These are phyloP conservation scores for Teunomyces funiuensis DNA, from an alignment of 805 yeast genomes.

Conservation along the genomic window DNA sequence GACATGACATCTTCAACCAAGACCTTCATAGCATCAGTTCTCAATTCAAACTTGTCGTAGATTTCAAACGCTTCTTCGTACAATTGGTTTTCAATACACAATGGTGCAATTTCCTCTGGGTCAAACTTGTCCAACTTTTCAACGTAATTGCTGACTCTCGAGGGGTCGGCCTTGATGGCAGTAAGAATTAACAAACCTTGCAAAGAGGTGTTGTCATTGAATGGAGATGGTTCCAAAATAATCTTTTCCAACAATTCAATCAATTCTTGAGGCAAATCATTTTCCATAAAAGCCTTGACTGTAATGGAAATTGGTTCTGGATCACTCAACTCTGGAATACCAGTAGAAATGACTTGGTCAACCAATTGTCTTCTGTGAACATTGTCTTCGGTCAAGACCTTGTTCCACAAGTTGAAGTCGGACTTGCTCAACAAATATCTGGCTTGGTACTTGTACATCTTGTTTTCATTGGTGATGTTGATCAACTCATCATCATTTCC, in stretches of 20 bases:
- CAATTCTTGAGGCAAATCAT: constrained; percentile 87
- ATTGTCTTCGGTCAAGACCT: constrained; percentile 73
- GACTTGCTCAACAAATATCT: constrained; percentile 87
- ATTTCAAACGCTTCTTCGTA: constrained; percentile 94
- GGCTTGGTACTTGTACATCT: constrained; percentile 99
- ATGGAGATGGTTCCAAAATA: constrained; percentile 95
- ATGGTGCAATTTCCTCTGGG: constrained; percentile 89
- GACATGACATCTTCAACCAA: constrained; percentile 92
- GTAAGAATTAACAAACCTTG: constrained; percentile 92
- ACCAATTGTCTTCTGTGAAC: constrained; percentile 86
- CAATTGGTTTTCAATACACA: constrained; percentile 84
- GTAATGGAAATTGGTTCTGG: constrained; percentile 94
- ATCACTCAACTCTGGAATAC: constrained; percentile 89
- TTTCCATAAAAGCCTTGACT: constrained; percentile 94
- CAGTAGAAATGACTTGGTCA: constrained; percentile 94
- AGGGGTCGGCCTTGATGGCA: constrained; percentile 91
- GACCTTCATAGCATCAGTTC: constrained; percentile 80
- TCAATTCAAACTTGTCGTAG: constrained; percentile 78
- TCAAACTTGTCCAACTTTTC: constrained; percentile 90
- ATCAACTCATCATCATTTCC: constrained; percentile 85
- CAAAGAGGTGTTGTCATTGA: constrained; percentile 90
- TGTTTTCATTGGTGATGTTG: constrained; percentile 90
- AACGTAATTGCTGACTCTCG: constrained; percentile 78
- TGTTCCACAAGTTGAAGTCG: constrained; percentile 79
- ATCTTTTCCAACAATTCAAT: constrained; percentile 95